Base-by-base conservation (phyloP, 257 asterid genomes). In the Jaltomata sinuosa region DNA sequence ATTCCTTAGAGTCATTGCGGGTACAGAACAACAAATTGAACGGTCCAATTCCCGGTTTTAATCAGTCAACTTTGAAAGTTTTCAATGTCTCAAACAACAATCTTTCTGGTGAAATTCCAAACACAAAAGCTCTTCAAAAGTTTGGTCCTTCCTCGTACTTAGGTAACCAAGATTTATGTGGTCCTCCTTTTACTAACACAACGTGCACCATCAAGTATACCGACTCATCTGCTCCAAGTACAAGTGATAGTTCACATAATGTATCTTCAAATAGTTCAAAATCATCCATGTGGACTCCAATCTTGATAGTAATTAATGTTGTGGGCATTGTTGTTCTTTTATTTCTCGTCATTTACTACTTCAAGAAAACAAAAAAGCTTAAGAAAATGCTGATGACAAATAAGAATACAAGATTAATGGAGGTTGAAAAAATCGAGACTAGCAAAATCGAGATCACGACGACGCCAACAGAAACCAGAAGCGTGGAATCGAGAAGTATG, bases 41-140 rank as follows among this genome's bases (percentile, higher is more conserved):
- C 11, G 98, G 97, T 74, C 78, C 85, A 10, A 85, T 94, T 72
- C 95, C 93, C 0, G 74, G 68, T 22, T 88, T 91, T 84, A 86
- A 88, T 83, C 97, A 90, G 78, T 84, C 91, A 6, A 87, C 86
- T 72, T 84, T 94, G 85, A 87, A 61, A 85, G 72, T 79, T 34
- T 88, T 93, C 88, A 93, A 91, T 55, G 91, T 94, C 10, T 93
- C 96, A 3, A 6, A 89, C 87, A 94, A 92, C 82, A 83, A 89
- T 77, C 93, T 92, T 31, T 91, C 96, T 0, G 94, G 96, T 36
- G 53, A 84, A 65, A 88, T 94, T 77, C 95, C 96, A 53, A 85
- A 80, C 34, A 93, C 97, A 5, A 72, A 11, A 81, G 68, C 89
- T 47, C 92, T 94, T 50, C 89, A 81, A 61, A 88, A 93, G 0